A percentile compares a stretch with the other conserved stretches of the same genome.
Conservation (phyloP, 2,329 filamentous ascomycete species). For the Arthrobotrys pseudoclavata region DNA sequence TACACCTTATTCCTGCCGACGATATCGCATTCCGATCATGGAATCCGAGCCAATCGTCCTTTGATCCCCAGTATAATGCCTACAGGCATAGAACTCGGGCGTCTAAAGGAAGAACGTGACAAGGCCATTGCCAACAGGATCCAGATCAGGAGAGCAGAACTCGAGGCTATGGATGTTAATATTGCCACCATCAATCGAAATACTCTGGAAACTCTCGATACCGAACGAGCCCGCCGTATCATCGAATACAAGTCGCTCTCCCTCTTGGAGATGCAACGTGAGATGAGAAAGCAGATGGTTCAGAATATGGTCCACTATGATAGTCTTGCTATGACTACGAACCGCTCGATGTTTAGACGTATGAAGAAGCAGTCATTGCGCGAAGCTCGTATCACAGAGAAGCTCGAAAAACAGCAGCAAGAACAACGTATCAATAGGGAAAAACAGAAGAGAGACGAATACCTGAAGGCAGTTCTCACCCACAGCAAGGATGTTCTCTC, state of each 20-base stretch:
- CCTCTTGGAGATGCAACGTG: conserved; percentile 88
- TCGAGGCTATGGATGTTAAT: conserved; percentile 78
- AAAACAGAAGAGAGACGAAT: conserved; percentile 96
- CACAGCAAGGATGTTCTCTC: conserved; percentile 84
- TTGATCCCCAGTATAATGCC: conserved; percentile 91
- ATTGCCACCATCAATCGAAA: conserved; percentile 70
- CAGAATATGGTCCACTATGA: conserved; percentile 95
- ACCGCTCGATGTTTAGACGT: conserved; percentile 87
- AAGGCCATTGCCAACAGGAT: conserved; percentile 91
- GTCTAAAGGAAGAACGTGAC: conserved; percentile 87
- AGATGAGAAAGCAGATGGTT: conserved; percentile 86
- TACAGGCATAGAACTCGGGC: conserved; percentile 86
- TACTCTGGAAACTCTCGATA: conserved; percentile 68
- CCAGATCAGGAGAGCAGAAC: conserved; percentile 83
- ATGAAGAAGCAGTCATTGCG: conserved; percentile 97
- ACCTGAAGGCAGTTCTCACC: conserved; percentile 85
- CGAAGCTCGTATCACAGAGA: conserved; percentile 97
- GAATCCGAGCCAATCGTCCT: conserved; percentile 79
- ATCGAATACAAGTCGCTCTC: conserved; percentile 95
- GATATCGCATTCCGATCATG: conserved; percentile 86
- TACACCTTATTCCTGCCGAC: conserved; percentile 72
- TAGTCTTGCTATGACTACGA: conserved; percentile 96
- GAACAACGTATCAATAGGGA: conserved; percentile 95
- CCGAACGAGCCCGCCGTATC: conserved; percentile 75
- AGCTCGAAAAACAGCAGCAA: conserved; percentile 97